Percentiles rank a stretch among this genome's conserved stretches.
Evolutionary conservation across 306 rosid genomes (phyloP).

Genomic region (Quercus suber): DNA sequence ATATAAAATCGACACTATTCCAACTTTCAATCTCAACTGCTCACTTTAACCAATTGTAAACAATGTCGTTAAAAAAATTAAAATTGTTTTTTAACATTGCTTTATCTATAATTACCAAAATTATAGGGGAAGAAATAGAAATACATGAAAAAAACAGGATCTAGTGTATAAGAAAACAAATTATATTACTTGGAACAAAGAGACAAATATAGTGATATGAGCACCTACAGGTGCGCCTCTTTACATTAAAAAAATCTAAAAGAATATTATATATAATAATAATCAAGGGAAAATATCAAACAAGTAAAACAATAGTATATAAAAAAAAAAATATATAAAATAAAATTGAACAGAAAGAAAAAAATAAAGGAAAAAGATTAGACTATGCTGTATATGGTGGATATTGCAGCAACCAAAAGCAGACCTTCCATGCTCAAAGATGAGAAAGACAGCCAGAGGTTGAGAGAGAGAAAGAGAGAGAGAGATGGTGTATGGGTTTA

Average conservation of each 20-base stretch:
- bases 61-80: too few species aligned
- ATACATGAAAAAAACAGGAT: conserved; percentile 17
- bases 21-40: too few species aligned
- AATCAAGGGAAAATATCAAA: background rate
- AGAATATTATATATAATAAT: background rate
- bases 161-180: conserved; percentile 15
- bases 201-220: conserved; percentile 39
- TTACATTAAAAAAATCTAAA: background rate
- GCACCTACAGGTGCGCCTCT: conserved; percentile 33
- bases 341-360: background rate
- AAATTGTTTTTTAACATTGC: too few species aligned
- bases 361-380: background rate
- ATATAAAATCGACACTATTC: too few species aligned
- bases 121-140: conserved; percentile 7
- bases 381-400: conserved; percentile 38
- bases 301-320: background rate
- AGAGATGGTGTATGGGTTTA: conserved; percentile 32
- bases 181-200: conserved; percentile 27
- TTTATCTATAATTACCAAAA: background rate
- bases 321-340: background rate
- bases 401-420: conserved; percentile 37
- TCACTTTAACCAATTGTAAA: too few species aligned
- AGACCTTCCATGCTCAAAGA: conserved; percentile 39
- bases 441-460: conserved; percentile 35
- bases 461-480: conserved; percentile 7